Base-by-base conservation (phyloP, 495 filamentous ascomycete species). In the Lasiosphaeris hirsuta region DNA sequence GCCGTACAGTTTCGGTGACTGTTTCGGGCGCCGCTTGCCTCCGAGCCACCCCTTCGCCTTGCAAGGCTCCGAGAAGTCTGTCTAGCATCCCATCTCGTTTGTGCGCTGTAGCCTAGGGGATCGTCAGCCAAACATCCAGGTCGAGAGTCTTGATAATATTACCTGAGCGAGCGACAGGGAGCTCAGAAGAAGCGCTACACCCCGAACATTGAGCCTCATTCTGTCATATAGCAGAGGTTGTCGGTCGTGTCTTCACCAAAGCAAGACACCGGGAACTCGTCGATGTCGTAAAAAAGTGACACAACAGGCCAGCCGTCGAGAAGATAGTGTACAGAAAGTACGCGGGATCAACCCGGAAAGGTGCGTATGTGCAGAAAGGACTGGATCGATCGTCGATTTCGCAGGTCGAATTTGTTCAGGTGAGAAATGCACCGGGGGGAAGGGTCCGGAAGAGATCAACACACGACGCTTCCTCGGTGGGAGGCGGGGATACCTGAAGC, bases 81-180 rank as follows among this genome's bases (percentile, higher is more conserved):
- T 60, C 63, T 7, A 72, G 56, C 63, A 67, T 65, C 59, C 51
- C 69, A 59, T 72, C 58, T 46, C 63, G 61, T 19, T 57, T 59
- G 47, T 69, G 68, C 17, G 59, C 69, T 55, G 63, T 69, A 48
- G 72, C 75, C 75, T 78, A 60, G 38, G 23, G 17, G n/a, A 47
- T 2, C 36, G 41, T 53, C 23, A 54, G 39, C 11, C 10, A 17
- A 10, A 15, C 23, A 7, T 39, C 37, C 1, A 1, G 18, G 0
- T 13, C 7, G 4, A 10, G 15, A 13, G 1, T 23, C 18, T 8
- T 15, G 1, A 33, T 19, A 30, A 54, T 62, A 73, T 47, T 59
- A 78, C 76, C 72, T 75, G 69, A 34, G 68, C 68, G 45, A 75
- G 61, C 51, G 75, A 72, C 50, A 72, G 30, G 18, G 63, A 67